Evolutionary conservation across 352 stramenopile genomes (phyloP).

Genomic region (Phytophthora citricola): DNA sequence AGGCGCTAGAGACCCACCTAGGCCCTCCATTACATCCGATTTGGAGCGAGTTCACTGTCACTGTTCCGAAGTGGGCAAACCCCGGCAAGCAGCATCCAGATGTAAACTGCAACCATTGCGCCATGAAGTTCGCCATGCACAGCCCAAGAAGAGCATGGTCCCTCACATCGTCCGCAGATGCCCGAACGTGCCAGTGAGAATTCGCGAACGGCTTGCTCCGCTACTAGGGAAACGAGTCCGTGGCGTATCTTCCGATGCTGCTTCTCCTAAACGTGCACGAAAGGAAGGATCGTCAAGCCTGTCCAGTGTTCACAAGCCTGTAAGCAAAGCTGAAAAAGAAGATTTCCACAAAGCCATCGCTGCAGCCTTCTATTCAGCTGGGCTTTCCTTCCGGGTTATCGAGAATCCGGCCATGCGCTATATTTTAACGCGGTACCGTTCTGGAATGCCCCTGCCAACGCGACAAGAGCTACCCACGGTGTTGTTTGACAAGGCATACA

Average conservation of each 20-base stretch:
- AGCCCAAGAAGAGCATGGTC: constrained; percentile 3
- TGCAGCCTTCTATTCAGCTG: background rate
- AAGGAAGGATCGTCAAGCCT: background rate
- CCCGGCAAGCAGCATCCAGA: constrained; percentile 4
- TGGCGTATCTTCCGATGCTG: background rate
- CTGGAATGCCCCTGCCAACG: background rate
- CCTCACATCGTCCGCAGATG: constrained; percentile 3
- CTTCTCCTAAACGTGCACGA: background rate
- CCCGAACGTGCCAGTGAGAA: background rate
- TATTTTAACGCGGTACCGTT: background rate
- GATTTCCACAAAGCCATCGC: background rate
- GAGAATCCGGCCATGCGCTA: background rate
- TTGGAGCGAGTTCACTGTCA: background rate
- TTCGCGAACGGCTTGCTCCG: background rate
- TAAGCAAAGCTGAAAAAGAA: background rate
- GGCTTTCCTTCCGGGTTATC: constrained; percentile 9
- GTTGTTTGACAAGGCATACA: background rate
- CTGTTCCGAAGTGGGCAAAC: background rate
- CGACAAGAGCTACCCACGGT: background rate
- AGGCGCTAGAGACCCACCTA: background rate
- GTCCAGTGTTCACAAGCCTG: background rate
- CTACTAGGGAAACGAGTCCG: constrained; percentile 4
- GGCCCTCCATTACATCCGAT: background rate
- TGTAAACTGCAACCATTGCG: background rate
- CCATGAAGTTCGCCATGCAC: background rate